Evolutionary conservation across 768 basidiomycete species (phyloP), one percentile per base, ranked within the genome.

Genomic region (Suillus subluteus): DNA sequence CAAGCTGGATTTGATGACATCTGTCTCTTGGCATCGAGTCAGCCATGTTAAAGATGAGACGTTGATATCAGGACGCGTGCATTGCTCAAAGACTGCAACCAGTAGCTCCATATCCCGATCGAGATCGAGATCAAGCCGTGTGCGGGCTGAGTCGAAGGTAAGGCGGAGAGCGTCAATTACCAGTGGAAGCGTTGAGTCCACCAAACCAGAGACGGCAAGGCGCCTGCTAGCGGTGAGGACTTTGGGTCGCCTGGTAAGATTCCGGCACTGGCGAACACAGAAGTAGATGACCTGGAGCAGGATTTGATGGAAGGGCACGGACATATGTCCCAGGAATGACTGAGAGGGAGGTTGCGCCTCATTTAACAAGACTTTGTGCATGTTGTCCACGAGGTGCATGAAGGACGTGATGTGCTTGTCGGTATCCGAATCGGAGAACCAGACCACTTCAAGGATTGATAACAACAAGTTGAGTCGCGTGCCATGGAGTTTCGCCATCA

Each of bases 231-330:
- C 85, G 41, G 82, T 86, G 30, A 90, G 73, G 0, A 79, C 71
- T 66, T 88, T 89, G 3, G 84, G 76, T 2, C 85, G 78, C 23
- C 78, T 79, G 4, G 81, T 73, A 41, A 91, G 69, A 62, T 79
- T 82, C 54, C 89, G 82, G 59, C 86, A 83, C 65, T 91, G 89
- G 52, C 86, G 87, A 16, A 87, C 78, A 67, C 89, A 91, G 79
- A 92, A 94, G 78, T 91, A 96, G 56, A 92, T 78, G 65, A 94
- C 86, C 71, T 95, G 91, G 35, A 98, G 81, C 62, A 96, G 84
- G 0, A 86, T 84, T 54, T 87, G 88, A 74, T 98, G 96, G 82
- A 95, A 95, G 0, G 89, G 86, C 21, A 86, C 82, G 0, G 89
- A 81, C 7, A 87, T 72, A 32, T 83, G 79, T 6, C 90, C 87